Evolutionary conservation across 2,329 filamentous ascomycete species (phyloP).

Genomic region (Fusarium graminum): DNA sequence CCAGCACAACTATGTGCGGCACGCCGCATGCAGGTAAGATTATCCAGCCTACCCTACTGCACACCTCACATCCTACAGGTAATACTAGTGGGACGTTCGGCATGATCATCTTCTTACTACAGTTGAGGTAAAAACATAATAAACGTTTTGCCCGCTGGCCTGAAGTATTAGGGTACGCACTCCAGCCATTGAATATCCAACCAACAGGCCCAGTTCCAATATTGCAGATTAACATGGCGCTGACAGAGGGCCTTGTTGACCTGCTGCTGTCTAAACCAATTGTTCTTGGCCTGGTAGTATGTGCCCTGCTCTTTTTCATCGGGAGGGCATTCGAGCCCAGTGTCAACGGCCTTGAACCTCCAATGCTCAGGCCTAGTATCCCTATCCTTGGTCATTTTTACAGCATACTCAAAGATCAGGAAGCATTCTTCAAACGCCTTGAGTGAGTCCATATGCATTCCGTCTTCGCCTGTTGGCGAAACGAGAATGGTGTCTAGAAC

Average conservation of each 20-base stretch:
- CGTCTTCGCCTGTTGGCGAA: background rate
- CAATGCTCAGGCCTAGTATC: background rate
- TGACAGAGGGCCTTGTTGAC: background rate
- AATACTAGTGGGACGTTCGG: background rate
- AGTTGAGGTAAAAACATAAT: background rate
- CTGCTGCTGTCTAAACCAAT: background rate
- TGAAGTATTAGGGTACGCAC: background rate
- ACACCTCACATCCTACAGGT: no score
- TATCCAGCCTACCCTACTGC: background rate
- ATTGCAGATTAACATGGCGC: background rate
- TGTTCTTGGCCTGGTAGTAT: background rate
- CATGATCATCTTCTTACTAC: background rate
- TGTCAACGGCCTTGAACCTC: background rate
- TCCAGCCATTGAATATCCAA: background rate
- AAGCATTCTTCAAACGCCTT: background rate
- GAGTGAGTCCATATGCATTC: background rate
- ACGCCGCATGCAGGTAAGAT: background rate
- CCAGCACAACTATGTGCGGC: background rate
- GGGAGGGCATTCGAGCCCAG: background rate
- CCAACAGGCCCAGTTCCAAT: background rate
- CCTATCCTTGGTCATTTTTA: background rate
- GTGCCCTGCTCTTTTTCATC: background rate
- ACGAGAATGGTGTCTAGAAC: background rate
- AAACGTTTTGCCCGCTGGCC: background rate
- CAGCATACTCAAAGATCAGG: background rate